Conservation (phyloP, 2,329 filamentous ascomycete species). For the Balansia obtecta region DNA sequence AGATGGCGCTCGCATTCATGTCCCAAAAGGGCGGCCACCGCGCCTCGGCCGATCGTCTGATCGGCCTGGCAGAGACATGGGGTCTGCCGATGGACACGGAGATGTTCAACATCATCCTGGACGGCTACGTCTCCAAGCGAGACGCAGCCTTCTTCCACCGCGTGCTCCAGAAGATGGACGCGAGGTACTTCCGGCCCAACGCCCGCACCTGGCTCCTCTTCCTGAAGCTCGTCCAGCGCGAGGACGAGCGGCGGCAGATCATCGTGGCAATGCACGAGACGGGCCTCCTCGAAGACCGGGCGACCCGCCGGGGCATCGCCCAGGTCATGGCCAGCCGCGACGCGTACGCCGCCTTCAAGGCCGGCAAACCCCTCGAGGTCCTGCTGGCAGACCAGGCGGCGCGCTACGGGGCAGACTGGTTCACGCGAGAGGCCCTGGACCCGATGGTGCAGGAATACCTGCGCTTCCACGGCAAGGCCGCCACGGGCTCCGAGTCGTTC, state of each 20-base stretch:
- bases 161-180: conserved; percentile 28
- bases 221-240: conserved; percentile 42
- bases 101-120: conserved; percentile 35
- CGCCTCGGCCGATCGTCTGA: conserved; percentile 22
- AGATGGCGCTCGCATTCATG: conserved; percentile 32
- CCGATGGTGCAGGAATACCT: conserved; percentile 30
- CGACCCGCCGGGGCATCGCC: conserved; percentile 26
- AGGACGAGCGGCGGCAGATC: conserved; percentile 37
- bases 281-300: conserved; percentile 27
- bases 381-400: conserved; percentile 29
- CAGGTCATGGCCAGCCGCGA: conserved; percentile 31
- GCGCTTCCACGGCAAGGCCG: conserved; percentile 20
- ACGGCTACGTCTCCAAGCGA: conserved; percentile 24
- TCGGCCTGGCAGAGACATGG: conserved; percentile 23
- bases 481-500: conserved; percentile 15
- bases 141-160: conserved; percentile 29
- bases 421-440: conserved; percentile 23
- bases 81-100: conserved; percentile 31
- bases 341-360: conserved; percentile 26
- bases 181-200: conserved; percentile 26
- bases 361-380: conserved; percentile 18
- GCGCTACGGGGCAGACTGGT: conserved; percentile 35
- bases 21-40: conserved; percentile 21
- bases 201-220: conserved; percentile 36
- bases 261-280: conserved; percentile 33